These are phyloP conservation scores for Tetradesmus lagerheimii DNA, from an alignment of 139 green algal species.

Conservation along the genomic window DNA sequence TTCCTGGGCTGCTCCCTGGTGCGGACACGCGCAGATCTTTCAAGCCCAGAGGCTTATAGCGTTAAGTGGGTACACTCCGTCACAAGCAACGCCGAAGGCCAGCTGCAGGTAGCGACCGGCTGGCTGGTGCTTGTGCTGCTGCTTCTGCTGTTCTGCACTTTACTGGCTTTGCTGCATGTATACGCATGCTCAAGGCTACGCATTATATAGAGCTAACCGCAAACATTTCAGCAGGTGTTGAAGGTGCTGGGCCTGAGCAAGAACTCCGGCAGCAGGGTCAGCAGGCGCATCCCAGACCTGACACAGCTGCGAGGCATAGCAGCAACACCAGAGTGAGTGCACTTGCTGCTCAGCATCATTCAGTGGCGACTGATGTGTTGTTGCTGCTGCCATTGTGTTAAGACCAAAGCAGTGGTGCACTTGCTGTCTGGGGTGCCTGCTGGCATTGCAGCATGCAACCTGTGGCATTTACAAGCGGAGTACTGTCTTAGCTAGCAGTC, in stretches of 20 bases:
- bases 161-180: background rate
- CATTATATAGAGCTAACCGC: no score
- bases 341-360: no score
- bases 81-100: background rate
- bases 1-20: background rate
- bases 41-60: background rate
- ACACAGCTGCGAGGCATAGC: background rate
- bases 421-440: no score
- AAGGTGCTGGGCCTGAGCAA: constrained; percentile 21
- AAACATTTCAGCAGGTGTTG: background rate
- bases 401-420: no score
- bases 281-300: constrained; percentile 13
- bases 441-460: no score
- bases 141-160: background rate
- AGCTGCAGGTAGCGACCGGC: background rate
- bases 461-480: no score
- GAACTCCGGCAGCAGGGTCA: background rate
- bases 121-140: background rate
- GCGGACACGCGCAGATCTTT: background rate
- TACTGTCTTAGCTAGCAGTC: no score
- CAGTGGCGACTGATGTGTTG: no score
- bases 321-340: background rate
- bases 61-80: background rate
- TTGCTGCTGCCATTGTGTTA: background rate
- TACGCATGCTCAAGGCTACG: no score